These are phyloP conservation scores for Gaultheria prostrata DNA, from an alignment of 148 eudicot genomes.

Conservation along the genomic window DNA sequence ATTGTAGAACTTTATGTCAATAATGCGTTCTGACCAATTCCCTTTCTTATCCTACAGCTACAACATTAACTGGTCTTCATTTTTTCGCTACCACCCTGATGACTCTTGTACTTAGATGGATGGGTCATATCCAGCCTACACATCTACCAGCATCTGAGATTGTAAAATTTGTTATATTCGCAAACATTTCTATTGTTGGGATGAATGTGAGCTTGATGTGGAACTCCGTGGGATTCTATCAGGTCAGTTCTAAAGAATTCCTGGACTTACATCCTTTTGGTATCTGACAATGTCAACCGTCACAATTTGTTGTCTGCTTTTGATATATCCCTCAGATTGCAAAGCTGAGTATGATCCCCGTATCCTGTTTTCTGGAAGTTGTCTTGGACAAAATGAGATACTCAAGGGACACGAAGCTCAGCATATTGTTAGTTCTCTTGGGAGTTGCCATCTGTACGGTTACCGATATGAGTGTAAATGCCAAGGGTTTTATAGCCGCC, in stretches of 20 bases:
- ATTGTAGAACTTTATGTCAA: not conserved
- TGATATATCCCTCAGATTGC: constrained; percentile 58
- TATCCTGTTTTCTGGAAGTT: constrained; percentile 86
- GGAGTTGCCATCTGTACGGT: constrained; percentile 97
- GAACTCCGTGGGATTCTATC: constrained; percentile 97
- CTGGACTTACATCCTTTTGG: not conserved
- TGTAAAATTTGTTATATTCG: constrained; percentile 78
- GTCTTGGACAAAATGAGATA: constrained; percentile 77
- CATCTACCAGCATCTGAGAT: constrained; percentile 81
- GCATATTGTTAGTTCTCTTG: constrained; percentile 73
- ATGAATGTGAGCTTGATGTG: constrained; percentile 98
- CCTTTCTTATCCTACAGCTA: constrained; percentile 65
- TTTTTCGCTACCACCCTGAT: constrained; percentile 80
- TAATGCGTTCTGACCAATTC: constrained; percentile 19
- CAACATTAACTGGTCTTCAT: constrained; percentile 91
- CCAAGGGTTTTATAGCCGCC: constrained; percentile 84
- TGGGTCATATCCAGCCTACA: constrained; percentile 79
- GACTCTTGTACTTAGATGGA: constrained; percentile 81
- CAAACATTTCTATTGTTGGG: constrained; percentile 91
- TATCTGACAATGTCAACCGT: not conserved
- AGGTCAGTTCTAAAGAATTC: constrained; percentile 41
- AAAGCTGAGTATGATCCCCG: constrained; percentile 89
- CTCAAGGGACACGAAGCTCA: constrained; percentile 87
- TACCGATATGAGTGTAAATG: constrained; percentile 89
- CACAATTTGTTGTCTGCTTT: constrained; percentile 15